A percentile compares a stretch with the other conserved stretches of the same genome.
These are phyloP conservation scores for Pelargonium cotyledonis DNA, from an alignment of 441 rosid genomes.

Conservation along the genomic window DNA sequence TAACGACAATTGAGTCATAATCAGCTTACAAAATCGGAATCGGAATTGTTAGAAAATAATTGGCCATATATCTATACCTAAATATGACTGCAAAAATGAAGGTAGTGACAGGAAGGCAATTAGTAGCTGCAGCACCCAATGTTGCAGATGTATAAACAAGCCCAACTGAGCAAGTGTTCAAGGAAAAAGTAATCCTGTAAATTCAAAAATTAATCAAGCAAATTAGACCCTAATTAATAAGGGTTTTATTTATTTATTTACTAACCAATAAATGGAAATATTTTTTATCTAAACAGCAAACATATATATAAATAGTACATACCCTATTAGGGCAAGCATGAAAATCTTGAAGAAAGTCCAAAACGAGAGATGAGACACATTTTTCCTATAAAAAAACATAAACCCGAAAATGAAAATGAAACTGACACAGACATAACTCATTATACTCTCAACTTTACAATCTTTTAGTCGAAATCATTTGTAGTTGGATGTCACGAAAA, in stretches of 20 bases:
- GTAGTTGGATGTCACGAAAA: too few species aligned
- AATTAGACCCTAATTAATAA: too few species aligned
- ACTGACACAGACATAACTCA: too few species aligned
- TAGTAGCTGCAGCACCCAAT: constrained; percentile 20
- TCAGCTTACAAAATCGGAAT: too few species aligned
- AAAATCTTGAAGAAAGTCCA: constrained; percentile 21
- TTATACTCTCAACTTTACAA: too few species aligned
- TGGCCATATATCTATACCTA: constrained; percentile 16
- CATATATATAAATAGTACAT: neutral
- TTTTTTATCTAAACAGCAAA: neutral
- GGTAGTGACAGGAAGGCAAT: constrained; percentile 23
- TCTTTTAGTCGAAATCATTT: too few species aligned
- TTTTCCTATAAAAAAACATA: constrained; percentile 14
- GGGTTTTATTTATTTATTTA: too few species aligned
- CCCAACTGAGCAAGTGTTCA: constrained; percentile 19
- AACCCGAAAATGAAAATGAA: neutral
- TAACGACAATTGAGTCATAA: too few species aligned
- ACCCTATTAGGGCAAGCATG: constrained; percentile 23
- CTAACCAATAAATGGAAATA: neutral
- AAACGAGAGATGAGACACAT: constrained; percentile 15
- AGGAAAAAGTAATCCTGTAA: constrained; percentile 19
- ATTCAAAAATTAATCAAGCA: neutral
- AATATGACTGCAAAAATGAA: constrained; percentile 25
- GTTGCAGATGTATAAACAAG: constrained; percentile 24
- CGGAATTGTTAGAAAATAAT: too few species aligned